These are phyloP conservation scores for Leishmania braziliensis DNA, from an alignment of 208 protist species.

Conservation along the genomic window DNA sequence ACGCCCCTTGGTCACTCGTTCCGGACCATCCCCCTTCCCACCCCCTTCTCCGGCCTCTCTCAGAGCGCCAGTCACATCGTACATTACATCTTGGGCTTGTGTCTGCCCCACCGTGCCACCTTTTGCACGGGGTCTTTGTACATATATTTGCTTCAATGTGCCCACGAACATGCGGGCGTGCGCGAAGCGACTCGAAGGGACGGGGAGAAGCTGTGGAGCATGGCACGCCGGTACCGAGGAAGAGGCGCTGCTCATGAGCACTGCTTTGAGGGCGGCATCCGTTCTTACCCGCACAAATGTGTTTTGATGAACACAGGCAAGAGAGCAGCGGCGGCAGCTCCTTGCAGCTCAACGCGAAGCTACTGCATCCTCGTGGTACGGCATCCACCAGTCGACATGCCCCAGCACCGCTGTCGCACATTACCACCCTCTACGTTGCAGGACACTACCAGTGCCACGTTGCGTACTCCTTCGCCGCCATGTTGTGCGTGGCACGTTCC, in stretches of 20 bases:
- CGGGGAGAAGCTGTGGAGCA: not conserved
- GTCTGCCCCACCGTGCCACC: not conserved
- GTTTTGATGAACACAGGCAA: not conserved
- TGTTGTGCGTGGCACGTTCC: constrained; percentile 23
- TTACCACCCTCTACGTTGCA: not conserved
- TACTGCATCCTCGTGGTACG: not conserved
- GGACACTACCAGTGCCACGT: not conserved
- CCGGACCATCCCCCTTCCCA: too few species aligned
- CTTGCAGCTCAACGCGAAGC: not conserved
- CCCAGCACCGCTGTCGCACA: not conserved
- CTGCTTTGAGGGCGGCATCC: not conserved
- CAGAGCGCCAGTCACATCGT: too few species aligned
- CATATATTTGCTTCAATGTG: too few species aligned
- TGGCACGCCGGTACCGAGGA: not conserved
- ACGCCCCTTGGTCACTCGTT: too few species aligned
- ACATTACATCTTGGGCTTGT: too few species aligned
- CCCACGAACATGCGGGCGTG: not conserved
- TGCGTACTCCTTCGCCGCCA: not conserved
- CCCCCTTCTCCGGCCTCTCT: too few species aligned
- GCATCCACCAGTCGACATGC: not conserved
- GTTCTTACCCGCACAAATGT: not conserved
- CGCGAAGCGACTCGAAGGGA: not conserved
- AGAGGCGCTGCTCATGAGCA: not conserved
- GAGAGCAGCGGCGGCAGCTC: not conserved
- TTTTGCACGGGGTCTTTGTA: not conserved